These are phyloP conservation scores for Daldinia caldariorum DNA, from an alignment of 495 filamentous ascomycete genomes.

Conservation along the genomic window DNA sequence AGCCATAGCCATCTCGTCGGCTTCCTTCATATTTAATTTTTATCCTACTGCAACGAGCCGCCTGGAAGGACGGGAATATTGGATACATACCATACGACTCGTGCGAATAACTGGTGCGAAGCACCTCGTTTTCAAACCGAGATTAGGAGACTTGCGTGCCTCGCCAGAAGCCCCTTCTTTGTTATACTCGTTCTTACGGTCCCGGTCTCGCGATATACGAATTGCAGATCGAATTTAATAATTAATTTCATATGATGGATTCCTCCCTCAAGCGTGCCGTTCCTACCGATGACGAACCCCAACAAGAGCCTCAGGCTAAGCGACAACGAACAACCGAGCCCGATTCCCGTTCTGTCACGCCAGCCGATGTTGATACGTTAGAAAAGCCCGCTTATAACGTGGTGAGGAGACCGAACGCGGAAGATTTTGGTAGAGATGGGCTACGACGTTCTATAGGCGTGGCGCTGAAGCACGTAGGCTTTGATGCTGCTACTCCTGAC, in stretches of 20 bases:
- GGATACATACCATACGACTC: neutral
- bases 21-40: neutral
- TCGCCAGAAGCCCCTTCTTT: neutral
- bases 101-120: neutral
- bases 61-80: neutral
- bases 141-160: neutral
- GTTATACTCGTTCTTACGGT: neutral
- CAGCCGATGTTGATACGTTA: neutral
- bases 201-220: neutral
- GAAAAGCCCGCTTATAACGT: constrained; percentile 15
- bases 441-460: constrained; percentile 54
- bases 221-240: neutral
- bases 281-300: constrained; percentile 27
- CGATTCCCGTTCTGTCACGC: constrained; percentile 21
- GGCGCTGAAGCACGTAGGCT: constrained; percentile 54
- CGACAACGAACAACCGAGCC: constrained; percentile 42
- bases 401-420: constrained; percentile 36
- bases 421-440: constrained; percentile 50
- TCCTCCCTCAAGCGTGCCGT: constrained; percentile 33
- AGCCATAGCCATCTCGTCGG: neutral
- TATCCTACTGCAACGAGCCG: neutral
- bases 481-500: constrained; percentile 51
- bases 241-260: constrained; percentile 17
- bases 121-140: neutral
- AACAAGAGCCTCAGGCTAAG: constrained; percentile 41